phyloP scores from a whole-genome alignment of 495 filamentous ascomycete genomes.

The Chaetomium fimeti region DNA sequence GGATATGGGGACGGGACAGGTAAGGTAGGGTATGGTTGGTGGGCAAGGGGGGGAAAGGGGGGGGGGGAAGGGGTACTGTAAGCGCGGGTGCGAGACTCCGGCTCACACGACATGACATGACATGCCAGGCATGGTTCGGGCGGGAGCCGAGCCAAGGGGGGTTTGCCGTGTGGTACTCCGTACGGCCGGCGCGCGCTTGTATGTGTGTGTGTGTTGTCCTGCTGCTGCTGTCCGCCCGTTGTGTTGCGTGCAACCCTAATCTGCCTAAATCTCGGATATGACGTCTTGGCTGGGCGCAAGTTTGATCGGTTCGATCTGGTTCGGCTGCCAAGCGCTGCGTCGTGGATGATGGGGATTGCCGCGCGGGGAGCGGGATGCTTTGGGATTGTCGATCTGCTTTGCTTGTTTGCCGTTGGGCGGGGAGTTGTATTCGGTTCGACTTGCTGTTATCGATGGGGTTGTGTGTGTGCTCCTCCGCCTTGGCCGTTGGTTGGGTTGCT shows the following conservation, averaged over 20 bases:
- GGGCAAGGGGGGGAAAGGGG: background rate
- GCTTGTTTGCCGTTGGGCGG: background rate
- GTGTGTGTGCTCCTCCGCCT: background rate
- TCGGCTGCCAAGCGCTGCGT: background rate
- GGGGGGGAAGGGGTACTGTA: background rate
- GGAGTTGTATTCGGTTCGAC: no score
- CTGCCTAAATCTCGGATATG: constrained; percentile 5
- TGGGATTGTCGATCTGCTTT: background rate
- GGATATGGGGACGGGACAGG: no score
- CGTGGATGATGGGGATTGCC: background rate
- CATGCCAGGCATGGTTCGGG: no score
- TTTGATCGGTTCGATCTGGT: background rate
- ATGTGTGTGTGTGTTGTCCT: background rate
- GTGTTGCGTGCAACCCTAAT: constrained; percentile 1
- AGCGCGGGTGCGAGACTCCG: no score
- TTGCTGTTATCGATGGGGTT: no score
- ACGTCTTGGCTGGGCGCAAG: background rate
- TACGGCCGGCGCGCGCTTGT: background rate
- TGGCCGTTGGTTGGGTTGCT: background rate
- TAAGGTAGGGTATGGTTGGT: no score
- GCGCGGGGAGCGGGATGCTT: no score
- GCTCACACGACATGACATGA: no score
- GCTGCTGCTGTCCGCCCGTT: background rate
- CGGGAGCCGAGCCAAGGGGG: no score
- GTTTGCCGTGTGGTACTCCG: background rate